phyloP scores from a whole-genome alignment of 2,329 filamentous ascomycete species.

The Colletotrichum tabaci region DNA sequence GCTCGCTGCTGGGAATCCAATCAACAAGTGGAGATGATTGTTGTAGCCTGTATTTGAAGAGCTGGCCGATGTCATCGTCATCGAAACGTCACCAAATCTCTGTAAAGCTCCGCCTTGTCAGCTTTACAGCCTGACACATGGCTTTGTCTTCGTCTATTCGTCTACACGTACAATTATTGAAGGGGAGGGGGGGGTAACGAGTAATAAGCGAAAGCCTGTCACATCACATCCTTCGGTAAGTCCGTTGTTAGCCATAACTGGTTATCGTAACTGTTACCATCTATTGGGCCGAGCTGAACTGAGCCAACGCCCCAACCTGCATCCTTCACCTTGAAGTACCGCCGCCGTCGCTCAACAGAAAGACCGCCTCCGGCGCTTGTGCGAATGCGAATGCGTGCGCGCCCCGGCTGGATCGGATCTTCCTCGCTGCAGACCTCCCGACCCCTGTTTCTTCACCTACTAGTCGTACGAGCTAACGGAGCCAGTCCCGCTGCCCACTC shows the following conservation, averaged over 20 bases:
- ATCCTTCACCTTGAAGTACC: background rate
- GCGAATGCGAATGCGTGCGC: background rate
- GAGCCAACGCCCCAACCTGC: background rate
- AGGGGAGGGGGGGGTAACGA: background rate
- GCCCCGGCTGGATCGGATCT: constrained; percentile 11
- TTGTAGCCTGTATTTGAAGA: too few relatives aligned
- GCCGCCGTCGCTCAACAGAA: background rate
- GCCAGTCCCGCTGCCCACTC: background rate
- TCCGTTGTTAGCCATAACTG: background rate
- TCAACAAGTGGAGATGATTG: background rate
- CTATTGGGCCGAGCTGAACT: background rate
- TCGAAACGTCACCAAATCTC: constrained; percentile 1
- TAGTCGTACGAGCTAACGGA: background rate
- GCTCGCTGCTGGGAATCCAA: background rate
- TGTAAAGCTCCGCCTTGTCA: background rate
- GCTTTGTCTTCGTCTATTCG: too few relatives aligned
- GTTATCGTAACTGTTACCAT: too few relatives aligned
- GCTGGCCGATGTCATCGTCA: constrained; percentile 8
- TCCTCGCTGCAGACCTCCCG: constrained; percentile 1
- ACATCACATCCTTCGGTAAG: background rate
- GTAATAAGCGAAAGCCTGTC: background rate
- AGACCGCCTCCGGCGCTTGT: constrained; percentile 2
- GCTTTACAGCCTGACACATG: background rate
- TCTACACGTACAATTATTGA: background rate
- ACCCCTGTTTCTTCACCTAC: constrained; percentile 3